These are phyloP conservation scores for Ceratobasidium papillatum DNA, from an alignment of 1,284 basidiomycete genomes.

Conservation along the genomic window DNA sequence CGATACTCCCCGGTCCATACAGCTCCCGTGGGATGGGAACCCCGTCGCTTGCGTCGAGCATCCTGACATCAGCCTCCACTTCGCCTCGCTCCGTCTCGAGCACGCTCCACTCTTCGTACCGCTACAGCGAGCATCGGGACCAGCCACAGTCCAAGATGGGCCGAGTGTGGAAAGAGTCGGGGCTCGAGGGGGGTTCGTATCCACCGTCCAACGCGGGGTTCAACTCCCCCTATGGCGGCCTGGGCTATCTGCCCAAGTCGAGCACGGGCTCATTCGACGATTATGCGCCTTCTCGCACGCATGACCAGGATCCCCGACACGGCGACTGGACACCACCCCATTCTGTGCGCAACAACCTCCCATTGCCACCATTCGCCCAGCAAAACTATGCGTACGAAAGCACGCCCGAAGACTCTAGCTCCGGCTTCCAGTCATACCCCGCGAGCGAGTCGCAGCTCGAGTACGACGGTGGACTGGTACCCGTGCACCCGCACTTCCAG, in stretches of 20 bases:
- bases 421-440: slow-evolving; percentile 6
- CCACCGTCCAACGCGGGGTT: neutral
- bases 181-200: neutral
- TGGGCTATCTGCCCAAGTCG: slow-evolving; percentile 9
- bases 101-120: slow-evolving; percentile 18
- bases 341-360: slow-evolving; percentile 9
- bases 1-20: slow-evolving; percentile 17
- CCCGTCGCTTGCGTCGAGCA: slow-evolving; percentile 35
- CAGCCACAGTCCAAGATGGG: slow-evolving; percentile 6
- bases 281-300: neutral
- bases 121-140: neutral
- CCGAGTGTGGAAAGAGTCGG: too few species aligned
- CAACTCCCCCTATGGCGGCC: slow-evolving; percentile 12
- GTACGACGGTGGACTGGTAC: slow-evolving; percentile 23
- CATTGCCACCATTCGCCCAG: neutral
- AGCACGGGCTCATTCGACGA: slow-evolving; percentile 14
- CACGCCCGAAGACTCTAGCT: neutral
- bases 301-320: neutral
- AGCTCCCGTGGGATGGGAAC: neutral
- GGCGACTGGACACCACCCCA: slow-evolving; percentile 32
- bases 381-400: slow-evolving; percentile 4
- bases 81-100: slow-evolving; percentile 30
- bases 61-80: slow-evolving; percentile 27
- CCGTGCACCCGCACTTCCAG: slow-evolving; percentile 35
- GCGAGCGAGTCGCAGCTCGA: slow-evolving; percentile 24